phyloP scores from a whole-genome alignment of 2,329 filamentous ascomycete genomes.

The Trematosphaeria pertusa region DNA sequence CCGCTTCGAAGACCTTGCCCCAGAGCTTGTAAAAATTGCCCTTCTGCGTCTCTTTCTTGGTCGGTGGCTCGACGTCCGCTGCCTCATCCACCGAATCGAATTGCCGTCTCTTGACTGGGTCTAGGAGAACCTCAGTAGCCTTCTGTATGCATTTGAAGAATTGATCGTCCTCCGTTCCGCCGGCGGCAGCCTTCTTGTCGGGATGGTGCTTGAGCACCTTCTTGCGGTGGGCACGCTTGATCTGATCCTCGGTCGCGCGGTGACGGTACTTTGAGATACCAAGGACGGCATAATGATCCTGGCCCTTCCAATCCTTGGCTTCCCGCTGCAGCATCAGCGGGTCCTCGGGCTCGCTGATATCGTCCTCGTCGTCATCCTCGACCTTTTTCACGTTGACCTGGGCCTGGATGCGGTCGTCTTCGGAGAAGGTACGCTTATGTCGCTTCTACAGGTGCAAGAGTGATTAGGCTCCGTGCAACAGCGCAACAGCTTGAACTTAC shows the following conservation, averaged over 20 bases:
- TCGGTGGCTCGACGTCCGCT: slow-evolving; percentile 89
- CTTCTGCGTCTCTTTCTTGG: slow-evolving; percentile 87
- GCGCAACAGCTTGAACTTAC: too few relatives aligned
- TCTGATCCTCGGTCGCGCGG: slow-evolving; percentile 95
- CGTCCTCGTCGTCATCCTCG: slow-evolving; percentile 86
- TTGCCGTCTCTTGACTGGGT: slow-evolving; percentile 90
- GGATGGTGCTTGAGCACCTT: slow-evolving; percentile 99
- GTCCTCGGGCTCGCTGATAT: slow-evolving; percentile 94
- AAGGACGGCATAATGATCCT: slow-evolving; percentile 98
- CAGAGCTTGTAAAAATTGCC: slow-evolving; percentile 96
- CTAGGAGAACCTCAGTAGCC: slow-evolving; percentile 89
- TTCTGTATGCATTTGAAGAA: slow-evolving; percentile 99
- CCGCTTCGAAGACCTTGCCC: slow-evolving; percentile 86
- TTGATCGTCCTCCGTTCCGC: slow-evolving; percentile 87
- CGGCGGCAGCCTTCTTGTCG: slow-evolving; percentile 95
- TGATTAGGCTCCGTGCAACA: too few relatives aligned
- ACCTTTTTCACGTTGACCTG: slow-evolving; percentile 95
- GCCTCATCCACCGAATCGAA: slow-evolving; percentile 96
- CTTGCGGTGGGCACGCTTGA: slow-evolving; percentile 98
- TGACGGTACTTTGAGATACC: slow-evolving; percentile 91
- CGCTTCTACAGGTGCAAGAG: slow-evolving; percentile 61
- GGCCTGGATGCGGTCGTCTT: slow-evolving; percentile 97
- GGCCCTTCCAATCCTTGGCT: slow-evolving; percentile 98
- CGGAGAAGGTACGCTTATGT: slow-evolving; percentile 96
- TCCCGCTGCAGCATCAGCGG: slow-evolving; percentile 89